Percentiles rank a stretch among this genome's conserved stretches.
phyloP scores from a whole-genome alignment of 2,329 filamentous ascomycete genomes.

The Alternaria atra region DNA sequence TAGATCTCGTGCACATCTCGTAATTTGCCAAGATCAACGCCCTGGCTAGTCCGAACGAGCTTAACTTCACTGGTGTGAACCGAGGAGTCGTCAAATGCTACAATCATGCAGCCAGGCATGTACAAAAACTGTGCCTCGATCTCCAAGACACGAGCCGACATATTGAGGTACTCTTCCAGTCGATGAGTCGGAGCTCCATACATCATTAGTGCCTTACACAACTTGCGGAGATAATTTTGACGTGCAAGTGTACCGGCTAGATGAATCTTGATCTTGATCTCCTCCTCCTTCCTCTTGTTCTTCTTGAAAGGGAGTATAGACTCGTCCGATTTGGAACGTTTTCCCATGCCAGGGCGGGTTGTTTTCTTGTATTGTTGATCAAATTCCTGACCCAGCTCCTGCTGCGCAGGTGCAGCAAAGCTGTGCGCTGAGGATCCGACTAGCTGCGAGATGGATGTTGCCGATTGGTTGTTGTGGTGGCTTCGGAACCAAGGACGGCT shows the following conservation, averaged over 20 bases:
- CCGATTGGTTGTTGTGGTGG: slow-evolving; percentile 48
- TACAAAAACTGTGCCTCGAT: slow-evolving; percentile 92
- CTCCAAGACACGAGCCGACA: slow-evolving; percentile 87
- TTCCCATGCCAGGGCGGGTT: slow-evolving; percentile 46
- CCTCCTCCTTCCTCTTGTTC: slow-evolving; percentile 55
- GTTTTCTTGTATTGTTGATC: slow-evolving; percentile 51
- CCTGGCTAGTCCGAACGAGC: slow-evolving; percentile 73
- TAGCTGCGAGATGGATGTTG: slow-evolving; percentile 54
- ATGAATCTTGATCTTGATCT: slow-evolving; percentile 68
- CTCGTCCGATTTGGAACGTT: slow-evolving; percentile 48
- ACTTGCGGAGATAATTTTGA: slow-evolving; percentile 82
- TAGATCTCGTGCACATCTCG: slow-evolving; percentile 80
- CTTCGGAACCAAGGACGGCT: slow-evolving; percentile 50
- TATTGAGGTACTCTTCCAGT: slow-evolving; percentile 89
- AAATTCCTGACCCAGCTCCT: slow-evolving; percentile 55
- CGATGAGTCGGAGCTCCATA: slow-evolving; percentile 92
- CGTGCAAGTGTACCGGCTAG: slow-evolving; percentile 76
- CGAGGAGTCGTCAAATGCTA: slow-evolving; percentile 80
- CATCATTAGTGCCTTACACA: slow-evolving; percentile 87
- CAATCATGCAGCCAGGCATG: slow-evolving; percentile 91
- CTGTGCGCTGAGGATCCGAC: slow-evolving; percentile 55
- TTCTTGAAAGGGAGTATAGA: slow-evolving; percentile 51
- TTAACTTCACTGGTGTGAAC: slow-evolving; percentile 85
- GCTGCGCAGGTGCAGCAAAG: slow-evolving; percentile 53
- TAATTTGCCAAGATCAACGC: slow-evolving; percentile 77